Base-by-base conservation (phyloP, 2,329 filamentous ascomycete species). In the Trichoderma afroharzianum region DNA sequence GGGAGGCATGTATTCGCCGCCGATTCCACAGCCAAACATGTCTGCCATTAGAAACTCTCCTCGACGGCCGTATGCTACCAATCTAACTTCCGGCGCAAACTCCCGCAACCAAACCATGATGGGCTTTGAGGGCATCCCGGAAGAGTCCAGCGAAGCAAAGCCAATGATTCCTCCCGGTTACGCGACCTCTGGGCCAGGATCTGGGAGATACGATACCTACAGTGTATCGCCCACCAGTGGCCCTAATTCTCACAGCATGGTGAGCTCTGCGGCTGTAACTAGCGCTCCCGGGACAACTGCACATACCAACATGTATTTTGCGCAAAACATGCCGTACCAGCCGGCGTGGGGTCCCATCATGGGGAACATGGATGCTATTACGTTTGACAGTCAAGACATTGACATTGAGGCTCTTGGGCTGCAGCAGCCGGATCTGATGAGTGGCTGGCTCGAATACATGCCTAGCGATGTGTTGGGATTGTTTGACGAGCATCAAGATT, bases 381-480 rank as follows among this genome's bases (percentile, higher is more conserved):
- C 92, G 73, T 93, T 95, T 74, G 90, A 93, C 78, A 91, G 89
- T 72, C 92, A 93, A 74, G 92, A 95, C 74, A 89, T 95, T 39
- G 92, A 95, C 74, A 91, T 95, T 84, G 88, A 87, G 28, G 83
- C 88, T 5, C 81, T 94, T 21, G 90, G 89, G 0, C 73, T 86
- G 50, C 82, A 83, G 1, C 82, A 83, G 1, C 87, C 89, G 18
- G 91, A 93, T 57, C 88, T 93, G 81, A 88, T 92, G 85, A 89
- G 90, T 0, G 81, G 81, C 4, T 95, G 92, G 91, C 83, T 94
- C 12, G 92, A 93, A 76, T 93, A 92, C 72, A 82, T 94, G 7
- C 91, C 92, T 0, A 87, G 86, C 28, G 90, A 93, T 76, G 86
- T 92, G 72, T 76, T 92, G 50, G 86, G 84, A 36, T 85, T 89